These are phyloP conservation scores for Pythium plurisporium DNA, from an alignment of 352 stramenopile species.

Conservation along the genomic window DNA sequence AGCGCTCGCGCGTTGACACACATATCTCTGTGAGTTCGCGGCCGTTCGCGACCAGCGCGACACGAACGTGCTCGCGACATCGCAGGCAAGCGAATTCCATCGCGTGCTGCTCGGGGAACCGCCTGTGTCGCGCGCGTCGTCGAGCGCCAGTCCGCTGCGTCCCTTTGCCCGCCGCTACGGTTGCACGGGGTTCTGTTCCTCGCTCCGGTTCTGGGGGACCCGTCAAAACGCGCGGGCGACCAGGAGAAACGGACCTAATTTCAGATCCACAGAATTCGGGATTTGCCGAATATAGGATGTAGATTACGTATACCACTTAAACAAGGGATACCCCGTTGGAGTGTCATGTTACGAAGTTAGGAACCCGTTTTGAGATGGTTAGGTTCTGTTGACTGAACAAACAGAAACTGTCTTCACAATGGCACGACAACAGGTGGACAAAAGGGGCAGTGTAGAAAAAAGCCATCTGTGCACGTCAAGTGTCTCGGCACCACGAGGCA, in stretches of 20 bases:
- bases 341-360: too few species aligned
- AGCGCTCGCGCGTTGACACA: not conserved
- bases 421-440: too few species aligned
- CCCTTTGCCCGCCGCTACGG: constrained; percentile 1
- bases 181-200: constrained; percentile 11
- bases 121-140: constrained; percentile 7
- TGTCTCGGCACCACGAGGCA: too few species aligned
- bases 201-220: not conserved
- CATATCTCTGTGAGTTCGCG: not conserved
- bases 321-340: too few species aligned
- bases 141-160: constrained; percentile 11
- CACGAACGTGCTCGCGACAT: constrained; percentile 22
- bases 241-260: not conserved
- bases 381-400: too few species aligned
- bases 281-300: not conserved
- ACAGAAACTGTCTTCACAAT: too few species aligned
- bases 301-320: too few species aligned
- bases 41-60: constrained; percentile 12
- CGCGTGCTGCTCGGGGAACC: constrained; percentile 12
- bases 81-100: constrained; percentile 29
- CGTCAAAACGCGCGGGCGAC: not conserved
- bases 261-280: not conserved
- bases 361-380: too few species aligned
- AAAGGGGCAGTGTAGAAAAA: too few species aligned
- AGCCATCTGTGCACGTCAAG: too few species aligned